Evolutionary conservation across 2,329 filamentous ascomycete genomes (phyloP), one percentile per base, ranked within the genome.

Genomic region (Ophiostoma ips): DNA sequence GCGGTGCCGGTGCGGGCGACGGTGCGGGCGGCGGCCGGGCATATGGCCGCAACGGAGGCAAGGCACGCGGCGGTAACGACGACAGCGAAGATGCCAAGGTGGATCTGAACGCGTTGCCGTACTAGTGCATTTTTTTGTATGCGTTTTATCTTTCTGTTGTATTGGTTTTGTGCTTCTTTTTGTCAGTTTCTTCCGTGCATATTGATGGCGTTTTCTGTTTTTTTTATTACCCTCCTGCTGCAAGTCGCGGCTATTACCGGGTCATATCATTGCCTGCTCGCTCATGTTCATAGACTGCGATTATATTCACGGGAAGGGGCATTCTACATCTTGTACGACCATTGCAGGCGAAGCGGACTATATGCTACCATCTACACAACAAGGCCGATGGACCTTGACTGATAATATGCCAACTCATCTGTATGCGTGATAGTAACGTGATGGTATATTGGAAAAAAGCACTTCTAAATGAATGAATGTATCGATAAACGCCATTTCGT

Each of bases 31-130:
- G 50, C n/a, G 53, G 51, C 40, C 36, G 36, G 36, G 18, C 36
- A 12, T 38, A 38, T 38, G 36, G 36, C 18, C 36, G 36, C 36
- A 38, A 28, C 24, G 24, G 24, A 28, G 24, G 24, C 24, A 28
- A 28, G 24, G 24, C 24, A 28, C 24, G 24, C 24, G 24, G 24
- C 24, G 24, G 24, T 8, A 28, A 36, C 41, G 31, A 37, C 49
- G 36, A 45, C 48, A 38, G 38, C 37, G 54, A 52, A 21, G 55
- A 55, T 3, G 51, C 38, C 21, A 51, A 55, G 47, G 53, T 55
- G n/a, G 55, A 56, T 37, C 51, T 56, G 13, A 57, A 58, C n/a
- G 55, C 52, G 12, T 45, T 55, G 50, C 55, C 52, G 2, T 55
- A 55, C 30, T 57, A 51, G 36, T 16, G 7, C 4, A 31, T 13